Conservation (phyloP, 139 green algal species). For the Nannochloris sp. region DNA sequence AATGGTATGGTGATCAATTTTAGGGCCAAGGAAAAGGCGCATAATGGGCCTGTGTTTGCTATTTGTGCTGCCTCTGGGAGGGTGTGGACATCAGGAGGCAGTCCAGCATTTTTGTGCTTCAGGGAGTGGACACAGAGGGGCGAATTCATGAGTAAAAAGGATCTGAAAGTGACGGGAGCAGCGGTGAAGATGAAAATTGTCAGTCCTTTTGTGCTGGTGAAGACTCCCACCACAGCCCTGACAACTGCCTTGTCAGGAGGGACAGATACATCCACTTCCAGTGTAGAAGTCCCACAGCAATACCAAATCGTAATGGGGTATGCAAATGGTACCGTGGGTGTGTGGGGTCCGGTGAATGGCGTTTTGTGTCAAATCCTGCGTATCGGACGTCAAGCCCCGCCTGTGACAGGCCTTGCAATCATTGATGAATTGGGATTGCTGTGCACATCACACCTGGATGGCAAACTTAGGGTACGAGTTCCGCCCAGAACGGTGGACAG, state of each 20-base stretch:
- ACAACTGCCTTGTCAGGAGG: constrained; percentile 2
- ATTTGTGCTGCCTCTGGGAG: constrained; percentile 16
- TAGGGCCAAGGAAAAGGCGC: constrained; percentile 6
- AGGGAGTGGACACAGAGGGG: constrained; percentile 29
- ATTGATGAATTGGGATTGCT: constrained; percentile 28
- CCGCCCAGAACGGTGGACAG: constrained; percentile 9
- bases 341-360: constrained; percentile 20
- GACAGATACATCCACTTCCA: not conserved
- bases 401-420: constrained; percentile 22
- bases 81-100: constrained; percentile 34
- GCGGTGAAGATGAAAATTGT: constrained; percentile 17
- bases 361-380: constrained; percentile 20
- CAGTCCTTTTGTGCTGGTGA: constrained; percentile 7
- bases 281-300: constrained; percentile 12
- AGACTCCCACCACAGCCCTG: not conserved
- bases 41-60: constrained; percentile 25
- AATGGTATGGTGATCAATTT: constrained; percentile 5
- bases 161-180: constrained; percentile 21
- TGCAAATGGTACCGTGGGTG: constrained; percentile 19
- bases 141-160: not conserved
- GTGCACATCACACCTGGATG: constrained; percentile 31
- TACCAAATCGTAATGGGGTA: constrained; percentile 41
- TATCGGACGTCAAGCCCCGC: constrained; percentile 15
- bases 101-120: constrained; percentile 12
- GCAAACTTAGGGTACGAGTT: constrained; percentile 20